A percentile compares a stretch with the other conserved stretches of the same genome.
Evolutionary conservation across 768 basidiomycete species (phyloP).

Genomic region (Mycena belliarum): DNA sequence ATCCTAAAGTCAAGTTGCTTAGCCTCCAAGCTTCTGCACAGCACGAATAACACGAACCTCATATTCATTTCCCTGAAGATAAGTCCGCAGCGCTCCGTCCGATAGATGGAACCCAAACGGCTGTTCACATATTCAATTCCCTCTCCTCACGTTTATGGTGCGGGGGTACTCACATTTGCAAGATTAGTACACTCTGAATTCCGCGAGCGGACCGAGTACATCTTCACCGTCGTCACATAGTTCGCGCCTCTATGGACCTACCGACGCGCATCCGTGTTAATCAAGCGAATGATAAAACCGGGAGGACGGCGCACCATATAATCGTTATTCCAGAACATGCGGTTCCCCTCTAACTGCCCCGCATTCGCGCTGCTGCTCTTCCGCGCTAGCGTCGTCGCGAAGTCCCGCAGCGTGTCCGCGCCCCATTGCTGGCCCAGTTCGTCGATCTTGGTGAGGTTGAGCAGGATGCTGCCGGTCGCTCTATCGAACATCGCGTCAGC

Average conservation of each 20-base stretch:
- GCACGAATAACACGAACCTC: too few relatives aligned
- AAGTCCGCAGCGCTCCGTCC: slow-evolving; percentile 52
- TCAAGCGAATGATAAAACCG: too few relatives aligned
- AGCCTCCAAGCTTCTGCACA: not conserved
- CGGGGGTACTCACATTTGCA: slow-evolving; percentile 32
- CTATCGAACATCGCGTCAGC: too few relatives aligned
- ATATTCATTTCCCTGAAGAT: slow-evolving; percentile 20
- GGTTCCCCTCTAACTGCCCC: slow-evolving; percentile 41
- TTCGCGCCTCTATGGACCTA: slow-evolving; percentile 47
- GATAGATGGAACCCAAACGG: slow-evolving; percentile 49
- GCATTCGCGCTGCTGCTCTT: slow-evolving; percentile 36
- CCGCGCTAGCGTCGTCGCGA: slow-evolving; percentile 28
- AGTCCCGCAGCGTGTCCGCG: slow-evolving; percentile 30
- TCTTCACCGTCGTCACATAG: slow-evolving; percentile 45
- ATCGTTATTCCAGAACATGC: slow-evolving; percentile 48
- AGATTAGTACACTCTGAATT: slow-evolving; percentile 51
- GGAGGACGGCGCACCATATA: slow-evolving; percentile 41
- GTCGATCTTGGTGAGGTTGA: slow-evolving; percentile 42
- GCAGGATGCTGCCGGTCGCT: not conserved
- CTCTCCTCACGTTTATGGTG: too few relatives aligned
- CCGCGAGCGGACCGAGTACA: slow-evolving; percentile 45
- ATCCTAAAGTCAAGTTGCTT: not conserved
- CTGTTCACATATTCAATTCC: too few relatives aligned
- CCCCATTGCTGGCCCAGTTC: slow-evolving; percentile 42
- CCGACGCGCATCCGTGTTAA: not conserved